Base-by-base conservation (phyloP, 2,329 filamentous ascomycete species). In the Fusarium veterinarium region DNA sequence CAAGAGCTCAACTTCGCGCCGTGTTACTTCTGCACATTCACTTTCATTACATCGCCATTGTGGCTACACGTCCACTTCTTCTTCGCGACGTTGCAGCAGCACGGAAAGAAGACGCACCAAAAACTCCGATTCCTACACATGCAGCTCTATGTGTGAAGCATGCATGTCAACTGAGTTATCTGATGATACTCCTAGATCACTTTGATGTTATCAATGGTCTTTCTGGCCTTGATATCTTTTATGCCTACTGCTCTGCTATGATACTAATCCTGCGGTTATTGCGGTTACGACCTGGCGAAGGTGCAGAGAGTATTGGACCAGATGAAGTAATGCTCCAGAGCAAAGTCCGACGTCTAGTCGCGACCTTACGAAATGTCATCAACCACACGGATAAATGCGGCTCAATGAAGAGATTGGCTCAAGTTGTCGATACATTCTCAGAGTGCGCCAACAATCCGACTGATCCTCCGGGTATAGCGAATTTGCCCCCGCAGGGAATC, bases 211-310 rank as follows among this genome's bases (percentile, higher is more conserved):
- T 83, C 11, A 80, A 81, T 52, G 80, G 81, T 2, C 69, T 80
- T 12, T 80, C 80, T 2, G 80, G 80, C 3, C 71, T 81, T 1
- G 81, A 83, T 35, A 73, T 81, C 5, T 82, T 81, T 40, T 82
- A 82, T 56, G 75, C 78, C 38, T 81, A 81, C 63, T 81, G 78
- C 46, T 77, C 79, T 4, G 76, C 76, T 4, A 81, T 82, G 78
- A 73, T 79, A 0, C 14, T 74, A 0, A 75, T 75, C 7, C 55
- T 74, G 3, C n/a, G 72, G 5, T 28, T 74, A 14, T 62, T 75
- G 2, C 51, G 69, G 16, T 11, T 73, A 14, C 51, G 58, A 1
- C 69, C 64, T 3, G 64, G 55, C 0, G 60, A 60, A 6, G 25
- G 23, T 1, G 46, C 57, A 10, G 64, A 69, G 17, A 38, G 44